Evolutionary conservation across 192 early-diverging fungal genomes (phyloP), one percentile per base, ranked within the genome.

Genomic region (Coemansia sp.): DNA sequence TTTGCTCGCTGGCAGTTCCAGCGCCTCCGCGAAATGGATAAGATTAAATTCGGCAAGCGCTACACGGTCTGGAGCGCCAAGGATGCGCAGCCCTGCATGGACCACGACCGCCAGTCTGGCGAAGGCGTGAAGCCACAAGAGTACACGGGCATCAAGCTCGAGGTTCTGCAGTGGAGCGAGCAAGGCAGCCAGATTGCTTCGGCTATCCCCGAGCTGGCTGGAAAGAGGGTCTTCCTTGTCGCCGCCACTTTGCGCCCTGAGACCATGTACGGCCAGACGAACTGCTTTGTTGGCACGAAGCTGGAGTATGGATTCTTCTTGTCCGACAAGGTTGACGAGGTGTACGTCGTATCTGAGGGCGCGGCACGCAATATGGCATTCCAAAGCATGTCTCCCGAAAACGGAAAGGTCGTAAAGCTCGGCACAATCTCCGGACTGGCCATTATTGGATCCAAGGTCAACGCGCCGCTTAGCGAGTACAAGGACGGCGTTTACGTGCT

Each of bases 231-330:
- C 27, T 99, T 86, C 80, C 81, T 97, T 66, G 95, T 98, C 15
- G 97, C 98, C 22, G 98, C 94, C 53, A 99, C 98, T 61, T 85
- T 98, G 62, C 89, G 96, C 34, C 98, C 98, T 3, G 98, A 99
- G 86, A 99, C 98, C 74, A 99, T 99, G 97, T 98, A 98, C 75
- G 98, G 95, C 65, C 96, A 98, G 81, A 99, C 96, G 65, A 98
- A 98, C 85, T 98, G 97, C 83, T 98, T 91, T 76, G 95, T 98
- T 31, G 96, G 95, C 63, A 88, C 90, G n/a, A 91, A 92, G 38
- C 85, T 99, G 67, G 91, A 88, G 47, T 99, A 99, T 73, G 95
- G 95, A 38, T 85, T 99, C 70, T 98, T 87, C 82, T 73, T 90
- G 74, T 91, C 90, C 33, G 60, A 58, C 3, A 85, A 89, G 65